phyloP scores from a whole-genome alignment of 306 rosid species.

The Fragaria iinumae region DNA sequence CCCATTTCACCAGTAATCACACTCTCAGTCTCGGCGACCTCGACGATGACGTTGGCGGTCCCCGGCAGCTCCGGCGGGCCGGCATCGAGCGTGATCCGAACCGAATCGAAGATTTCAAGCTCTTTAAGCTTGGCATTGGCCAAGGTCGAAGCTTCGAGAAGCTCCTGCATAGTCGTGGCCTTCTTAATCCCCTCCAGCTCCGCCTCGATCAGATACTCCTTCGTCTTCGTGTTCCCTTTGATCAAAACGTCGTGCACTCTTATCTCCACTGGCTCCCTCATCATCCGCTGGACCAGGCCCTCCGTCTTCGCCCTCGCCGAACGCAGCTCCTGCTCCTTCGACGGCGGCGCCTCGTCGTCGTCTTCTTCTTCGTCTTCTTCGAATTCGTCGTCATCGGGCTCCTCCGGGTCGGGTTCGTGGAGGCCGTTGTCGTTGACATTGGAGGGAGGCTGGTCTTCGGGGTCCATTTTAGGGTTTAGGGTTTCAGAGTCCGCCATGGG shows the following conservation, averaged over 20 bases:
- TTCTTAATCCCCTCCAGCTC: conserved; percentile 61
- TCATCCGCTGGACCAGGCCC: conserved; percentile 53
- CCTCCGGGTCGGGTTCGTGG: conserved; percentile 32
- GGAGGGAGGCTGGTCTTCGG: conserved; percentile 32
- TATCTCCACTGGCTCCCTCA: conserved; percentile 59
- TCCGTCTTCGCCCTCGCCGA: conserved; percentile 52
- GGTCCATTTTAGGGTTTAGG: conserved; percentile 42
- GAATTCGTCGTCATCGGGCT: conserved; percentile 28
- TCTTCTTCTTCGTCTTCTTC: conserved; percentile 28
- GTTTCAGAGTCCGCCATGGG: conserved; percentile 48
- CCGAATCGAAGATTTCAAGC: conserved; percentile 75
- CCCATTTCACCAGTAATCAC: conserved; percentile 63
- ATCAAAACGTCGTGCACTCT: conserved; percentile 85
- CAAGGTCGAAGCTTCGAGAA: conserved; percentile 56
- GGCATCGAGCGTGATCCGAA: conserved; percentile 61
- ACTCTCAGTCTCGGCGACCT: conserved; percentile 58
- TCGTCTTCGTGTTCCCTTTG: conserved; percentile 80
- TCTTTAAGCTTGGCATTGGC: conserved; percentile 65
- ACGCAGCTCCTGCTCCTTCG: conserved; percentile 36
- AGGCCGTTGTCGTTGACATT: conserved; percentile 34
- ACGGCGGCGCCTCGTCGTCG: conserved; percentile 25
- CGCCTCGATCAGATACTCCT: conserved; percentile 76
- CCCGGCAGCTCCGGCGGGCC: conserved; percentile 86
- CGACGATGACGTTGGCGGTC: conserved; percentile 71
- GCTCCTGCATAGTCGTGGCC: conserved; percentile 72